Conservation (phyloP, 495 filamentous ascomycete species). For the Oidiodendron maius region DNA sequence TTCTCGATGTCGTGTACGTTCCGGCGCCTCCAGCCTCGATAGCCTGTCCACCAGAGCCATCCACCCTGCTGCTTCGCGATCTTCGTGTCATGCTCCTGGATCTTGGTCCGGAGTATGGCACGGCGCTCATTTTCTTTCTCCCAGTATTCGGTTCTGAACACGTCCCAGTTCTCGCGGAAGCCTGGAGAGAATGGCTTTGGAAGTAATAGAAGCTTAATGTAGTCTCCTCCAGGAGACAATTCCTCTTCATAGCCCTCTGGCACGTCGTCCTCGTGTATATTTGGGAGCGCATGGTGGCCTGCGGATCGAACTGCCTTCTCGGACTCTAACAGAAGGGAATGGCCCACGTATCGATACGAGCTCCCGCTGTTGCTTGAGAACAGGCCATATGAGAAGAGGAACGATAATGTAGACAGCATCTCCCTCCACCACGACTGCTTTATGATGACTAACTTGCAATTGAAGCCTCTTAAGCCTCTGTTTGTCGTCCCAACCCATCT, state of each 20-base stretch:
- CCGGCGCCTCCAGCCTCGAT: slow-evolving; percentile 48
- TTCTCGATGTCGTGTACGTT: slow-evolving; percentile 28
- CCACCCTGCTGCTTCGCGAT: slow-evolving; percentile 62
- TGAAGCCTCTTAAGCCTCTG: slow-evolving; percentile 82
- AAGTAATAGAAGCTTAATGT: slow-evolving; percentile 82
- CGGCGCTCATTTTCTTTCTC: slow-evolving; percentile 92
- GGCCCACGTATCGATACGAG: slow-evolving; percentile 64
- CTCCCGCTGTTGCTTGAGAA: slow-evolving; percentile 56
- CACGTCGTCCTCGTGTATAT: slow-evolving; percentile 23
- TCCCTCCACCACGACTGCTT: slow-evolving; percentile 80
- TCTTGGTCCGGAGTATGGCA: slow-evolving; percentile 58
- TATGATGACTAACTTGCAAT: slow-evolving; percentile 89
- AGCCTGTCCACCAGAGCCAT: slow-evolving; percentile 77
- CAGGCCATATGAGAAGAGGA: slow-evolving; percentile 70
- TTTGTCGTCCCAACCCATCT: slow-evolving; percentile 86
- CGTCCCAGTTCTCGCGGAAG: slow-evolving; percentile 96
- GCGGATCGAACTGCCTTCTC: slow-evolving; percentile 30
- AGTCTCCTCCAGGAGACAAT: slow-evolving; percentile 80
- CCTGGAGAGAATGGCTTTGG: slow-evolving; percentile 93
- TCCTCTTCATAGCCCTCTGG: slow-evolving; percentile 68
- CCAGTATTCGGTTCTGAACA: slow-evolving; percentile 92
- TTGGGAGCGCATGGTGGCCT: slow-evolving; percentile 18
- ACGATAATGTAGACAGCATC: slow-evolving; percentile 58
- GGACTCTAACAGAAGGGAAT: slow-evolving; percentile 42
- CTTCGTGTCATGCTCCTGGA: slow-evolving; percentile 58